Evolutionary conservation across 139 green algal species (phyloP), one percentile per base, ranked within the genome.

Genomic region (Eudorina sp.): DNA sequence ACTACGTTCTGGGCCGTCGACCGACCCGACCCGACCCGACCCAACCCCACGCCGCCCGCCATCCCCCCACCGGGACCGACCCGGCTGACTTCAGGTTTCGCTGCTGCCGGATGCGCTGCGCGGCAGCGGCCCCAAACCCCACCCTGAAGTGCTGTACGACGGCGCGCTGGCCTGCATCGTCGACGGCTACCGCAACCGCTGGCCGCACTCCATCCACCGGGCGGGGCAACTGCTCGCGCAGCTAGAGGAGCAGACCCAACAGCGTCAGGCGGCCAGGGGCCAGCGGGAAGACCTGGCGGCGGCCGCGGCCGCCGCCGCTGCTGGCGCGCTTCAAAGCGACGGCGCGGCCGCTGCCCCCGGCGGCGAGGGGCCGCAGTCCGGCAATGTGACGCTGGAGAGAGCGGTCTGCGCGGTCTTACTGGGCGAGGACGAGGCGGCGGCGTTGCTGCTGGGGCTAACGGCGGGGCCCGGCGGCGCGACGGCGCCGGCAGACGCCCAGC

Each of bases 101-200:
- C 74, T 92, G 64, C 60, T 85, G 3, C 62, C 53, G 1, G 76
- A 85, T 31, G 21, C 88, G 25, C 53, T 85, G 31, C 43, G n/a
- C 14, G 53, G 38, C 41, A 53, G 53, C 76, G 89, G 86, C 46
- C 79, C 41, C n/a, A 76, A 16, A 34, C 29, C 76, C 25, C 40
- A 53, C 29, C 46, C 70, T 0, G 66, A 73, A 4, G 68, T 89
- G 77, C 46, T 81, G 77, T 89, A 92, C 40, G 86, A 92, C 53
- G 53, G 48, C 27, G 91, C 91, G 3, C 78, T 92, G 7, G 89
- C 91, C 0, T 77, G 48, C 3, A 68, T 90, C 16, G 91, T 90
- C 9, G 83, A 90, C 31, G 91, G 86, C 40, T 89, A 77, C 34
- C 14, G 45, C n/a, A 53, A 51, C 62, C 62, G 81, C 81, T 78